Evolutionary conservation across 805 yeast genomes (phyloP).

Genomic region (Ogataea pilisensis): DNA sequence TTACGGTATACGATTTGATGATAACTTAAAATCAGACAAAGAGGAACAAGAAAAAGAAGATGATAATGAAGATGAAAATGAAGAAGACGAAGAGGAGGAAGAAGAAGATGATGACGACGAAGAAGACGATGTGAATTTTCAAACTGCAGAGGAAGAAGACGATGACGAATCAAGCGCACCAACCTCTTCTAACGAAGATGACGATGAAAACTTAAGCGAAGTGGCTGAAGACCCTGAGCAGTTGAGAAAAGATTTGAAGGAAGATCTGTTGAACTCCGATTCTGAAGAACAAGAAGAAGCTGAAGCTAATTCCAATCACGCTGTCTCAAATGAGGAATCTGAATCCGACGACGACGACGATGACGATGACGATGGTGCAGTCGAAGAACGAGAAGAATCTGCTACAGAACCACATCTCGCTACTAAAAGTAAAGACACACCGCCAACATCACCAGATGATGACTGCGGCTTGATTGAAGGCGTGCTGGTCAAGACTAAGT

Average conservation of each 20-base stretch:
- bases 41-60: not conserved
- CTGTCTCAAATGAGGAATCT: slow-evolving; percentile 23
- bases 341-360: not conserved
- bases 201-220: slow-evolving; percentile 8
- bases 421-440: slow-evolving; percentile 20
- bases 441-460: slow-evolving; percentile 35
- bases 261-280: slow-evolving; percentile 16
- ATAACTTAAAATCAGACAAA: slow-evolving; percentile 18
- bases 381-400: too few species aligned
- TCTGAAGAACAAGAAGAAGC: slow-evolving; percentile 19
- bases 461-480: slow-evolving; percentile 15
- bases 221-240: slow-evolving; percentile 17
- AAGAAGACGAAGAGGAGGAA: slow-evolving; percentile 1
- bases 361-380: not conserved
- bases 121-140: slow-evolving; percentile 26
- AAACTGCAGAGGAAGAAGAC: slow-evolving; percentile 27
- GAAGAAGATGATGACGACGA: slow-evolving; percentile 21
- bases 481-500: slow-evolving; percentile 16
- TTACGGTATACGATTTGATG: slow-evolving; percentile 22
- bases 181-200: slow-evolving; percentile 3
- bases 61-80: slow-evolving; percentile 2
- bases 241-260: slow-evolving; percentile 25
- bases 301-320: slow-evolving; percentile 14
- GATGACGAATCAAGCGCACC: too few species aligned
- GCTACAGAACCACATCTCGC: slow-evolving; percentile 15